Evolutionary conservation across 2,329 filamentous ascomycete genomes (phyloP).

Genomic region (Colletotrichum sp.): DNA sequence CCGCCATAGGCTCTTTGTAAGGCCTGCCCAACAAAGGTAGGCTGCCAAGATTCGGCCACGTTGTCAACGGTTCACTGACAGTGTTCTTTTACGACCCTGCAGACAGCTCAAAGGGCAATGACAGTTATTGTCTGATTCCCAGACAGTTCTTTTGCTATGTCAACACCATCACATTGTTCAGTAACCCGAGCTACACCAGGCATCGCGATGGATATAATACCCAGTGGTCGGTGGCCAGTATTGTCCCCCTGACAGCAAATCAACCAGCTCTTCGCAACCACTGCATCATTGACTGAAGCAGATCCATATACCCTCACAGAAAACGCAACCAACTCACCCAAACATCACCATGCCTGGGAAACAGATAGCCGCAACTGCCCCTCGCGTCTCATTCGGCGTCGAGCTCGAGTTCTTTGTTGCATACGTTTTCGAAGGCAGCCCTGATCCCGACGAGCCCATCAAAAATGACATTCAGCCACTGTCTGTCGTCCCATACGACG

Average conservation of each 20-base stretch:
- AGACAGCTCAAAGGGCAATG: not conserved
- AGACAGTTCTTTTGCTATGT: not conserved
- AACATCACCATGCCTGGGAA: not conserved
- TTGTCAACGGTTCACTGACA: not conserved
- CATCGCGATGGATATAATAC: not conserved
- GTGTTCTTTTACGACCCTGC: not conserved
- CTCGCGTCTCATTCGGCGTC: slow-evolving; percentile 30
- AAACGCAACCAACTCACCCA: not conserved
- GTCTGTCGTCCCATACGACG: slow-evolving; percentile 20
- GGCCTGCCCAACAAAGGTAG: not conserved
- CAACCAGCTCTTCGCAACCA: not conserved
- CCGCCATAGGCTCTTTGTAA: not conserved
- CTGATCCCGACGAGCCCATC: slow-evolving; percentile 26
- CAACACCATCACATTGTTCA: not conserved
- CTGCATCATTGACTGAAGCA: slow-evolving; percentile 4
- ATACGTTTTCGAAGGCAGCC: slow-evolving; percentile 10
- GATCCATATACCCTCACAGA: not conserved
- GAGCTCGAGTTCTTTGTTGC: slow-evolving; percentile 30
- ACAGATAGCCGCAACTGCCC: not conserved
- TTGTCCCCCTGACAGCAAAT: not conserved
- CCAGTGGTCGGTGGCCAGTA: not conserved
- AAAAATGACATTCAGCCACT: slow-evolving; percentile 27
- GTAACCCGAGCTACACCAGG: not conserved
- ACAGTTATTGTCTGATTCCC: not conserved
- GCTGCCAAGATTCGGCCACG: not conserved